Base-by-base conservation (phyloP, 371 early-diverging fungal genomes). In the Phascolomyces articulosus region DNA sequence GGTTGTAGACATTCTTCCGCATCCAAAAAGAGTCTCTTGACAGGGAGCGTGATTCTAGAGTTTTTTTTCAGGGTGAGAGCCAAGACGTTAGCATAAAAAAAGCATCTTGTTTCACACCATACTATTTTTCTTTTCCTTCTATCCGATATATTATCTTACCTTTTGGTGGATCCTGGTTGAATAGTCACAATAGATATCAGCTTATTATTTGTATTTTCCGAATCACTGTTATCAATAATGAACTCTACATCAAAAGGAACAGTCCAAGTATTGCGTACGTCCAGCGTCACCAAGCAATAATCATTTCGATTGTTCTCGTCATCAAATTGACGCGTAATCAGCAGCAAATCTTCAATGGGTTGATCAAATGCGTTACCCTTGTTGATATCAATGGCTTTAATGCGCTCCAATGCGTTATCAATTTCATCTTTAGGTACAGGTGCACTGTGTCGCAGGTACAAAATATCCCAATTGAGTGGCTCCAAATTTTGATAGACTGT, bases 231-330 rank as follows among this genome's bases (percentile, higher is more conserved):
- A 64, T 85, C 85, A n/a, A 87, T 73, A 15, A 79, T 73, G 72
- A 92, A 88, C 3, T 77, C 71, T 20, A 91, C 79, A 57, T 90
- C 88, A 64, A 94, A 91, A 11, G 90, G 84, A 20, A 82, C 74
- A 8, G 83, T 86, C 90, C 92, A 91, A 11, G 78, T 76, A 72
- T 95, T 95, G 44, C 85, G 73, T n/a, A 95, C 72, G 77, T 95
- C 95, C 69, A 95, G 71, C 29, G 91, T 89, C 31, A 93, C 66
- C 38, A 95, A 68, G 73, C 88, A 92, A 56, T 85, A 90, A 31
- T 91, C 90, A 28, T 83, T 81, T 65, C 78, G 76, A n/a, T 62
- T 62, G 26, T 71, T 65, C 10, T 60, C 49, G 44, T 67, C 61
- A 21, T 68, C 47, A 1, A 61, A 20, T 7, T 63, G 61, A 24